Percentiles rank a stretch among this genome's conserved stretches.
phyloP scores from a whole-genome alignment of 1,284 basidiomycete genomes.

The Porodaedalea pini region DNA sequence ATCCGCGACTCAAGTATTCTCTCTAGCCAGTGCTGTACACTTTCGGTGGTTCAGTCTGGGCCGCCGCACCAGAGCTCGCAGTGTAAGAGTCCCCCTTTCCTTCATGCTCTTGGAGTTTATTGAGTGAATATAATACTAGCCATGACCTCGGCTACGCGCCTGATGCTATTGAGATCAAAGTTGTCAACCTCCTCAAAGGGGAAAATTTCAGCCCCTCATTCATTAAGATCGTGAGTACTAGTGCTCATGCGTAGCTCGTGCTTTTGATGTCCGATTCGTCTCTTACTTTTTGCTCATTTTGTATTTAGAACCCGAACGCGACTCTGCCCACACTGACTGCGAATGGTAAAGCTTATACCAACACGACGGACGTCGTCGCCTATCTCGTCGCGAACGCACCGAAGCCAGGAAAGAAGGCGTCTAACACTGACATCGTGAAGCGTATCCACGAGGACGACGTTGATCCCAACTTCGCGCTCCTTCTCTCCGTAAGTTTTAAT shows the following conservation, averaged over 20 bases:
- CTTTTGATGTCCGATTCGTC: background rate
- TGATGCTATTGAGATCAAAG: constrained; percentile 35
- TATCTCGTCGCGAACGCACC: constrained; percentile 47
- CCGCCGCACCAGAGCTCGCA: constrained; percentile 46
- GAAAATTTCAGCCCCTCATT: constrained; percentile 62
- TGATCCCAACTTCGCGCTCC: constrained; percentile 56
- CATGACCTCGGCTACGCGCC: constrained; percentile 41
- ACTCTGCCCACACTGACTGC: constrained; percentile 53
- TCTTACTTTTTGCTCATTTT: background rate
- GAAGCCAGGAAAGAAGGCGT: constrained; percentile 35
- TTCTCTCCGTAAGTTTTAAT: constrained; percentile 41
- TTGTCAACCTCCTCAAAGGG: constrained; percentile 46
- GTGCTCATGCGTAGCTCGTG: background rate
- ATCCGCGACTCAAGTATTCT: background rate
- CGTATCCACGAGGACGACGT: constrained; percentile 51
- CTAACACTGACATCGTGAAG: constrained; percentile 38
- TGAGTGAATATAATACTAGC: constrained; percentile 25
- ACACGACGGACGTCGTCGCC: constrained; percentile 45
- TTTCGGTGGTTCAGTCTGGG: constrained; percentile 46
- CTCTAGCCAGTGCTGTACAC: constrained; percentile 36
- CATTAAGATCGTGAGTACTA: constrained; percentile 43
- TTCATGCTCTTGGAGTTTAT: background rate
- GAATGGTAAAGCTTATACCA: constrained; percentile 43
- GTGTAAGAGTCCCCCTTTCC: constrained; percentile 32
- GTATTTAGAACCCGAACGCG: constrained; percentile 45